phyloP scores from a whole-genome alignment of 2,329 filamentous ascomycete species.

The Domatiomyces globalis region DNA sequence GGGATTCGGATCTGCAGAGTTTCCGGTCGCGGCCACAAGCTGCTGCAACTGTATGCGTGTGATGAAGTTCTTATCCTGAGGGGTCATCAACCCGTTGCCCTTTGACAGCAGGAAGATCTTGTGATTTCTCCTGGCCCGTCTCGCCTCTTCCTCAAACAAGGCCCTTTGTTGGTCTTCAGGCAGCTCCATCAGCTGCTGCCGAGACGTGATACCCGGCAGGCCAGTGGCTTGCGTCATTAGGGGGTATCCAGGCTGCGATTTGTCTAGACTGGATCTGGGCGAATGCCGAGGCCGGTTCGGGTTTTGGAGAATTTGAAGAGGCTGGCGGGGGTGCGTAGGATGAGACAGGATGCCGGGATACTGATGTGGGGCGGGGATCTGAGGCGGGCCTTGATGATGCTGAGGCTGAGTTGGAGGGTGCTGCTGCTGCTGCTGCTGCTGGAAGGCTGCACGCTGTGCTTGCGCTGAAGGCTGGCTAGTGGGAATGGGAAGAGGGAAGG shows the following conservation, averaged over 20 bases:
- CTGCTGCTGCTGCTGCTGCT: conserved; percentile 8
- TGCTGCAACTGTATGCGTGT: conserved; percentile 96
- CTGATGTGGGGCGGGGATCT: neutral
- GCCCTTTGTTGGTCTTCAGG: conserved; percentile 71
- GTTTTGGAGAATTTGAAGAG: conserved; percentile 67
- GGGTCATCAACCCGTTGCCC: conserved; percentile 96
- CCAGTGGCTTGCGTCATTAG: conserved; percentile 14
- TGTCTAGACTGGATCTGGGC: conserved; percentile 25
- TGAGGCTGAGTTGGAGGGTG: conserved; percentile 22
- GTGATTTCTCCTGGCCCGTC: conserved; percentile 91
- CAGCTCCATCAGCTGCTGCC: conserved; percentile 60
- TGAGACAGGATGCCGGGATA: conserved; percentile 5
- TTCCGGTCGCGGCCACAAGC: conserved; percentile 80
- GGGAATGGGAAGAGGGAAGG: neutral
- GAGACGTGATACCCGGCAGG: conserved; percentile 46
- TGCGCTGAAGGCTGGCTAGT: neutral
- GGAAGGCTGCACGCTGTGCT: conserved; percentile 5
- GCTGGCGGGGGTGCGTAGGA: conserved; percentile 31
- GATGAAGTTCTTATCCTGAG: conserved; percentile 98
- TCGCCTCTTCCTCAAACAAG: conserved; percentile 80
- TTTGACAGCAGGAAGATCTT: conserved; percentile 90
- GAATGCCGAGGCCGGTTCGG: conserved; percentile 48
- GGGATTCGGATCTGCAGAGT: conserved; percentile 61
- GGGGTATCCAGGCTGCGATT: conserved; percentile 21
- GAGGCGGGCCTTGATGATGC: conserved; percentile 4